Evolutionary conservation across 148 eudicot genomes (phyloP).

Genomic region (Euryodendron excelsum): DNA sequence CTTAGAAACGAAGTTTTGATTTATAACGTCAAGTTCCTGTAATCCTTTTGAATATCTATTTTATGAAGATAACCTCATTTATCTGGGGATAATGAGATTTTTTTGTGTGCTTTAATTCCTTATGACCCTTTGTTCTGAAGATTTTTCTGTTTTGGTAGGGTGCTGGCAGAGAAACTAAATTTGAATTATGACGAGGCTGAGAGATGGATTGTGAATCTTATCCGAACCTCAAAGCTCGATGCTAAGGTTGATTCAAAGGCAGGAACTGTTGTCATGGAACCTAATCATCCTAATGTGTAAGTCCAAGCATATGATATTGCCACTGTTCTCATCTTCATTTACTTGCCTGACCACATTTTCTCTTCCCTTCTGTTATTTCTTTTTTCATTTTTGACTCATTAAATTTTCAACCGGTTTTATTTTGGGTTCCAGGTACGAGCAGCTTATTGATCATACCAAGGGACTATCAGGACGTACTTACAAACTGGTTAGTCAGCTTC

Average conservation of each 20-base stretch:
- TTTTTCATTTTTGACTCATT: background rate
- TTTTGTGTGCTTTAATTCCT: background rate
- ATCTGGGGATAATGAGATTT: background rate
- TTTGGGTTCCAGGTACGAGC: slow-evolving; percentile 70
- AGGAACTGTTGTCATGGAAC: slow-evolving; percentile 84
- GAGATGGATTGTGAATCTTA: slow-evolving; percentile 91
- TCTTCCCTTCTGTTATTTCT: too few relatives aligned
- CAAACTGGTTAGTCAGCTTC: slow-evolving; percentile 69
- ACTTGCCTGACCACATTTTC: background rate
- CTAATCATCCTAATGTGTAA: slow-evolving; percentile 84
- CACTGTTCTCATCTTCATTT: background rate
- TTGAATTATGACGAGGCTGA: slow-evolving; percentile 90
- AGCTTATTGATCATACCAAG: slow-evolving; percentile 91
- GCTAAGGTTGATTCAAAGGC: slow-evolving; percentile 76
- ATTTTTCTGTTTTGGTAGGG: slow-evolving; percentile 42
- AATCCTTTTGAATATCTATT: too few relatives aligned
- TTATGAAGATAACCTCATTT: background rate
- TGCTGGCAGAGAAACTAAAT: slow-evolving; percentile 88
- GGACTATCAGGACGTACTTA: slow-evolving; percentile 72
- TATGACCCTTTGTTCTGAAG: background rate
- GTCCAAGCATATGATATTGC: slow-evolving; percentile 14
- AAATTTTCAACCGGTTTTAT: background rate
- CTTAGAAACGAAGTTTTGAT: too few relatives aligned
- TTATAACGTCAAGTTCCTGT: too few relatives aligned
- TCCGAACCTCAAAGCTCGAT: slow-evolving; percentile 85